phyloP scores from a whole-genome alignment of 225 moss, liverwort and hornwort genomes.

The Rhytidiadelphus loreus region DNA sequence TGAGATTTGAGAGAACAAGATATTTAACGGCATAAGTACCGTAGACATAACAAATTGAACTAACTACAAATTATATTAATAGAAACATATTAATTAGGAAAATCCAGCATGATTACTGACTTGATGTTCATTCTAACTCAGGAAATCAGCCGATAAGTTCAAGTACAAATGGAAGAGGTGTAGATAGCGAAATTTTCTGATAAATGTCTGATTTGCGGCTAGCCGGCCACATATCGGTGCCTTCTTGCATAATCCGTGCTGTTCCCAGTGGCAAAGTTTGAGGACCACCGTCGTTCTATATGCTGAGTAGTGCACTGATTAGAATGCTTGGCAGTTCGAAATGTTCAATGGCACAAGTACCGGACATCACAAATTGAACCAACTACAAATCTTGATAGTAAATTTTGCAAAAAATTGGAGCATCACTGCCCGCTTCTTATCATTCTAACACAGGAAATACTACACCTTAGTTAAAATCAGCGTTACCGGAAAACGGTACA shows the following conservation, averaged over 20 bases:
- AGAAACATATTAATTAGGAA: background rate
- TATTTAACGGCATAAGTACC: background rate
- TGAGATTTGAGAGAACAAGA: background rate
- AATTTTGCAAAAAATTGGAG: background rate
- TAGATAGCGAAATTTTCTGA: too few relatives aligned
- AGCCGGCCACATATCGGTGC: too few relatives aligned
- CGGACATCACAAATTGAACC: background rate
- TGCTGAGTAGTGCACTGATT: background rate
- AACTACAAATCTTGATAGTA: background rate
- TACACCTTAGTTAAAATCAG: background rate
- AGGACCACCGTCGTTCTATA: background rate
- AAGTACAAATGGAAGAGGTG: background rate
- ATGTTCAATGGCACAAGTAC: background rate
- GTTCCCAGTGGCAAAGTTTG: background rate
- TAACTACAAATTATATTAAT: background rate
- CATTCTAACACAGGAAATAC: background rate
- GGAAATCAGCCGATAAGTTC: background rate
- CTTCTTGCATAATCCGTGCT: background rate
- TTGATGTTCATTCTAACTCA: background rate
- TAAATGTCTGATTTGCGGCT: too few relatives aligned
- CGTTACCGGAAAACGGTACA: background rate
- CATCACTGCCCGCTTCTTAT: background rate
- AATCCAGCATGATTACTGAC: background rate
- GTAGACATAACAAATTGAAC: background rate
- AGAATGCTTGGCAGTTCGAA: background rate